Percentiles rank a stretch among this genome's conserved stretches.
Evolutionary conservation across 2,329 filamentous ascomycete species (phyloP).

Genomic region (Geosmithia putterillii): DNA sequence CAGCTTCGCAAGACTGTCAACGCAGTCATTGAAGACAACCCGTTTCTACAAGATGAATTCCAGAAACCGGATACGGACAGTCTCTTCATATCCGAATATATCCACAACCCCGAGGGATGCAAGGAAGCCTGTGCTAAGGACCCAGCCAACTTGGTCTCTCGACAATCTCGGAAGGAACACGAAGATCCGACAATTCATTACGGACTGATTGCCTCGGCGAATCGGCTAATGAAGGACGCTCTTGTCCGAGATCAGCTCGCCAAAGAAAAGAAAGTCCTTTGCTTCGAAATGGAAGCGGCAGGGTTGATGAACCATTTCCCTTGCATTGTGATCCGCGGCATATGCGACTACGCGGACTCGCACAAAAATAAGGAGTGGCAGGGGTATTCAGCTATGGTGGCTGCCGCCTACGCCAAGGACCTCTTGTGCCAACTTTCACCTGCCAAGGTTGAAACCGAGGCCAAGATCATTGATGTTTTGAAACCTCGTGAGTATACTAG

Average conservation of each 20-base stretch:
- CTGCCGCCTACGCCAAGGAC: conserved; percentile 12
- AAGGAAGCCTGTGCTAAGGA: neutral
- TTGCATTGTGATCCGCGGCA: conserved; percentile 16
- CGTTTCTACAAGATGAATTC: neutral
- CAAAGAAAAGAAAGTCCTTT: conserved; percentile 1
- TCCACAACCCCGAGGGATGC: neutral
- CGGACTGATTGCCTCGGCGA: conserved; percentile 18
- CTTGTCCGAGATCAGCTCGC: neutral
- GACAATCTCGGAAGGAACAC: neutral
- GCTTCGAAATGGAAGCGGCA: conserved; percentile 3
- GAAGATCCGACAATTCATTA: conserved; percentile 10
- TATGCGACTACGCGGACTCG: conserved; percentile 18
- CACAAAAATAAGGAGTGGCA: conserved; percentile 15
- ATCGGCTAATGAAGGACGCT: conserved; percentile 6
- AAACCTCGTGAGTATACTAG: neutral
- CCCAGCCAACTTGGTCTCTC: neutral
- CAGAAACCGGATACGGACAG: neutral
- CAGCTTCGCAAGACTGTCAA: conserved; percentile 2
- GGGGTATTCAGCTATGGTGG: conserved; percentile 10
- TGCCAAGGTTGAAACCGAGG: neutral
- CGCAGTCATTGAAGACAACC: neutral
- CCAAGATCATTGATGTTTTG: conserved; percentile 1
- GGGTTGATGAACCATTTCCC: conserved; percentile 9
- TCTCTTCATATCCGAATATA: neutral
- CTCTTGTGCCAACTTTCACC: conserved; percentile 2